These are phyloP conservation scores for Petrea volubilis DNA, from an alignment of 257 asterid species.

Conservation along the genomic window DNA sequence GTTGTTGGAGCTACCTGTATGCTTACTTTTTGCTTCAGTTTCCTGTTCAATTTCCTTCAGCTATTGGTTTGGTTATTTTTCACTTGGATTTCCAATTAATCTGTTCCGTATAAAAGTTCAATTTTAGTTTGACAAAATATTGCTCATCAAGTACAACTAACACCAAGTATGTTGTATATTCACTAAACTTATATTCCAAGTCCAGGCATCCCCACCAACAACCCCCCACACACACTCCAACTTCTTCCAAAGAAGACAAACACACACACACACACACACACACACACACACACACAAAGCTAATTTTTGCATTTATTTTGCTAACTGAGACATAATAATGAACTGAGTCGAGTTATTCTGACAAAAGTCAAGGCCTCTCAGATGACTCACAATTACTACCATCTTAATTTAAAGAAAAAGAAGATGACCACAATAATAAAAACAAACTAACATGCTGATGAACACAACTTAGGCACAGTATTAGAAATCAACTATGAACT, in stretches of 20 bases:
- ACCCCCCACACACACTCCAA: too few relatives aligned
- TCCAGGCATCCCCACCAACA: neutral
- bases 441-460: neutral
- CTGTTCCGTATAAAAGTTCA: neutral
- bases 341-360: neutral
- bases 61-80: neutral
- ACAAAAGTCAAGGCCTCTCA: neutral
- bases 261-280: too few relatives aligned
- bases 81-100: neutral
- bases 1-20: too few relatives aligned
- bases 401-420: neutral
- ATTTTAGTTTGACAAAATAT: neutral
- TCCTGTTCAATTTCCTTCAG: neutral
- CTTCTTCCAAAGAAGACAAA: too few relatives aligned
- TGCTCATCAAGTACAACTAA: neutral
- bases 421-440: neutral
- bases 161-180: neutral
- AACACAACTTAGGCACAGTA: neutral
- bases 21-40: too few relatives aligned
- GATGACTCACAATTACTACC: neutral
- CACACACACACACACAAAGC: too few relatives aligned
- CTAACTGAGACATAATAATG: neutral
- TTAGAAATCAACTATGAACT: constrained; percentile 12
- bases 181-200: neutral
- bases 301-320: neutral